Percentiles rank a stretch among this genome's conserved stretches.
phyloP scores from a whole-genome alignment of 2,329 filamentous ascomycete genomes.

The Nemania sp. region DNA sequence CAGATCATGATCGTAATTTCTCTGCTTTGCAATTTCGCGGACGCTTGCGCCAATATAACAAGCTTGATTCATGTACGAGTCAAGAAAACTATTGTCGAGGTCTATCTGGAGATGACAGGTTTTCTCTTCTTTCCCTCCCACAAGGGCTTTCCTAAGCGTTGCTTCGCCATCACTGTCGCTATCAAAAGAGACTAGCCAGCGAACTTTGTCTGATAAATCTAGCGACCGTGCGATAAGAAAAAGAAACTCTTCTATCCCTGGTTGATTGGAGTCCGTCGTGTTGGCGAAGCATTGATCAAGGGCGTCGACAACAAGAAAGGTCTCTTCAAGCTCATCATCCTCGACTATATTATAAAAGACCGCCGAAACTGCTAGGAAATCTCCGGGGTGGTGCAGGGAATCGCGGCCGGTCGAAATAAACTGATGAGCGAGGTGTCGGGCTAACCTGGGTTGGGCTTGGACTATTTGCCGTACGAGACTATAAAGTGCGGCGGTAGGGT shows the following conservation, averaged over 20 bases:
- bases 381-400: slow-evolving; percentile 2
- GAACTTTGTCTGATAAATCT: not conserved
- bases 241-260: slow-evolving; percentile 5
- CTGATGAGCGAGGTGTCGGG: slow-evolving; percentile 3
- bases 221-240: slow-evolving; percentile 11
- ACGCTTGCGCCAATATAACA: slow-evolving; percentile 2
- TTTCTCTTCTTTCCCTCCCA: not conserved
- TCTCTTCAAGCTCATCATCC: slow-evolving; percentile 1
- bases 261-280: not conserved
- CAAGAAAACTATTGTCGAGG: not conserved
- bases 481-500: not conserved
- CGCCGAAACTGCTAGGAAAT: slow-evolving; percentile 5
- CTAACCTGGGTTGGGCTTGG: slow-evolving; percentile 3
- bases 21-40: not conserved
- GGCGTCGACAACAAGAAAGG: slow-evolving; percentile 8
- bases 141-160: not conserved
- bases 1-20: not conserved
- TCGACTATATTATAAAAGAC: slow-evolving; percentile 8
- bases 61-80: not conserved
- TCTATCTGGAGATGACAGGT: not conserved
- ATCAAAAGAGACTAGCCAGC: slow-evolving; percentile 9
- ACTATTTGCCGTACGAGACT: slow-evolving; percentile 1
- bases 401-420: slow-evolving; percentile 5
- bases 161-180: not conserved
- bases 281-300: slow-evolving; percentile 9